Evolutionary conservation across 257 asterid species (phyloP).

Genomic region (Eustoma russellianum): DNA sequence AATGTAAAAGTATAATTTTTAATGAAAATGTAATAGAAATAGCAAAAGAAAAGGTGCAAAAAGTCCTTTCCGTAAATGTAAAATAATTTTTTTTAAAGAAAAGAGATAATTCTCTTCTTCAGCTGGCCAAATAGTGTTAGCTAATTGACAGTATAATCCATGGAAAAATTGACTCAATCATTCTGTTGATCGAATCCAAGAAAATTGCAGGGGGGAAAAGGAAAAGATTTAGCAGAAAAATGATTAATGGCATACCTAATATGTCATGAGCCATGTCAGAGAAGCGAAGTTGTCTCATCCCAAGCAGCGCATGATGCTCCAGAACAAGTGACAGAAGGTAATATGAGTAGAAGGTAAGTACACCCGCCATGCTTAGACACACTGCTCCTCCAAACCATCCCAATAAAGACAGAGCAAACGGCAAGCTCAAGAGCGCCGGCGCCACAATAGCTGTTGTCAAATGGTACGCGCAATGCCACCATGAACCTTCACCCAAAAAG

Average conservation of each 20-base stretch:
- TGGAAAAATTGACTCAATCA: no score
- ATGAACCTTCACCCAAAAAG: conserved; percentile 31
- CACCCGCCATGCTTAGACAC: conserved; percentile 35
- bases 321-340: conserved; percentile 42
- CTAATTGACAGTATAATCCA: no score
- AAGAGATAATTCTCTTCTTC: no score
- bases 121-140: no score
- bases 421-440: conserved; percentile 57
- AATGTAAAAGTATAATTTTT: no score
- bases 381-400: conserved; percentile 57
- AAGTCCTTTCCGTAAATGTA: no score
- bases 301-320: conserved; percentile 57
- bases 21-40: no score
- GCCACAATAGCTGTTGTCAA: conserved; percentile 60
- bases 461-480: conserved; percentile 72
- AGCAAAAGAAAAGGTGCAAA: no score
- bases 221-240: no score
- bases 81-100: no score
- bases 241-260: conserved; percentile 33
- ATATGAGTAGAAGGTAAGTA: conserved; percentile 56
- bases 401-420: conserved; percentile 41
- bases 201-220: no score
- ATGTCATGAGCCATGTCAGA: conserved; percentile 70
- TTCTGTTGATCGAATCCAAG: no score
- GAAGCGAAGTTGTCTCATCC: conserved; percentile 58